A percentile compares a stretch with the other conserved stretches of the same genome.
Conservation (phyloP, 495 filamentous ascomycete species). For the Immersiella caudata region DNA sequence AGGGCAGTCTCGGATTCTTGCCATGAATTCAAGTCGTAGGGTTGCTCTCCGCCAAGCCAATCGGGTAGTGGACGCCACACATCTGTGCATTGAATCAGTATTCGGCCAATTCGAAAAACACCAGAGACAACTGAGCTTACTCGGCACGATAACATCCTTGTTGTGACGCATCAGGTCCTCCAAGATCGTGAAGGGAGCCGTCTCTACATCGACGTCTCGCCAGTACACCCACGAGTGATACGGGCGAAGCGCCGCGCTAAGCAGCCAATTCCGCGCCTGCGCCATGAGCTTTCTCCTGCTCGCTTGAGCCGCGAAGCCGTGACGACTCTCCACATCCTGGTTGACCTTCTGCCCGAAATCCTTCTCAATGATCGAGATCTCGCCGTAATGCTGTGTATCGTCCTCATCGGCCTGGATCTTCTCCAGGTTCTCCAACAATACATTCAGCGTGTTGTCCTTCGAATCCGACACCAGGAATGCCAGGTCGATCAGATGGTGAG, state of each 20-base stretch:
- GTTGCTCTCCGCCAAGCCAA: constrained; percentile 98
- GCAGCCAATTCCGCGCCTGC: constrained; percentile 94
- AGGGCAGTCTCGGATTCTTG: constrained; percentile 98
- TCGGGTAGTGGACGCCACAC: constrained; percentile 98
- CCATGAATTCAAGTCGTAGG: constrained; percentile 99
- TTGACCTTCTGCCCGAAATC: constrained; percentile 98
- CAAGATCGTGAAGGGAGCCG: constrained; percentile 90
- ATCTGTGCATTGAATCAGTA: constrained; percentile 56
- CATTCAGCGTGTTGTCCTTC: constrained; percentile 82
- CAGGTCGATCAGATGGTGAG: constrained; percentile 92
- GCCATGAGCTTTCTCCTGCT: constrained; percentile 95
- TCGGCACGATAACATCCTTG: constrained; percentile 98
- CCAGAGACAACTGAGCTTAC: constrained; percentile 59
- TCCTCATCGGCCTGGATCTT: constrained; percentile 81
- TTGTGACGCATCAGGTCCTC: constrained; percentile 99
- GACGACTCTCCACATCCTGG: constrained; percentile 95
- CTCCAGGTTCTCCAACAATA: constrained; percentile 72
- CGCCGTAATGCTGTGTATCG: constrained; percentile 81
- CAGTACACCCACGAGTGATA: constrained; percentile 99
- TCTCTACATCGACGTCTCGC: constrained; percentile 98
- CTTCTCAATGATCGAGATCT: constrained; percentile 97
- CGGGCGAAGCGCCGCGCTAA: constrained; percentile 90
- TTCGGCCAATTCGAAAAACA: neutral
- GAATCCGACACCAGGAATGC: constrained; percentile 98
- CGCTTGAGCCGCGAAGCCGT: constrained; percentile 97